Evolutionary conservation across 257 asterid species (phyloP).

Genomic region (Jasminum sambac): DNA sequence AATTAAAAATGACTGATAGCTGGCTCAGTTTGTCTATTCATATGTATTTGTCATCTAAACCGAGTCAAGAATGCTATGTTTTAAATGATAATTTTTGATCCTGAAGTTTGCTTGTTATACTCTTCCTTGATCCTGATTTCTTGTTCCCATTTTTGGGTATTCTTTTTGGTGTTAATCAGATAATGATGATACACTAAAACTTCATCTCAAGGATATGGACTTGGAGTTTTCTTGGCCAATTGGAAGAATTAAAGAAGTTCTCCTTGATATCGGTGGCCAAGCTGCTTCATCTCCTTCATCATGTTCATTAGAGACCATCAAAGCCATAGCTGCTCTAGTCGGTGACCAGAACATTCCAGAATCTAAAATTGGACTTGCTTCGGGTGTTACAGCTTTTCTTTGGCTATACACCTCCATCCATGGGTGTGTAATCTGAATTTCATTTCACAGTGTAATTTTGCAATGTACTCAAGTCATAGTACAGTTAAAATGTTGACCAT

Average conservation of each 20-base stretch:
- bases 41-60: neutral
- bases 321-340: conserved; percentile 71
- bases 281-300: conserved; percentile 61
- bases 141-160: conserved; percentile 11
- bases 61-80: neutral
- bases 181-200: conserved; percentile 66
- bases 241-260: conserved; percentile 70
- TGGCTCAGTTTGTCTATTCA: neutral
- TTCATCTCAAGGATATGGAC: conserved; percentile 75
- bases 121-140: neutral
- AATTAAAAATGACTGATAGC: conserved; percentile 3
- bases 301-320: conserved; percentile 67
- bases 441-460: neutral
- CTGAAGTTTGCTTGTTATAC: conserved; percentile 11
- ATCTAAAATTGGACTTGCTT: conserved; percentile 56
- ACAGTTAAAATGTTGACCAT: neutral
- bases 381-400: conserved; percentile 86
- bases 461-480: neutral
- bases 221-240: conserved; percentile 86
- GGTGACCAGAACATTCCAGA: conserved; percentile 78
- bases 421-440: conserved; percentile 47
- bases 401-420: conserved; percentile 86
- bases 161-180: conserved; percentile 38
- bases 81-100: neutral
- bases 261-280: conserved; percentile 55